Evolutionary conservation across 176 grass and related monocot species (phyloP), one percentile per base, ranked within the genome.

Genomic region (Oropetium thomaeum): DNA sequence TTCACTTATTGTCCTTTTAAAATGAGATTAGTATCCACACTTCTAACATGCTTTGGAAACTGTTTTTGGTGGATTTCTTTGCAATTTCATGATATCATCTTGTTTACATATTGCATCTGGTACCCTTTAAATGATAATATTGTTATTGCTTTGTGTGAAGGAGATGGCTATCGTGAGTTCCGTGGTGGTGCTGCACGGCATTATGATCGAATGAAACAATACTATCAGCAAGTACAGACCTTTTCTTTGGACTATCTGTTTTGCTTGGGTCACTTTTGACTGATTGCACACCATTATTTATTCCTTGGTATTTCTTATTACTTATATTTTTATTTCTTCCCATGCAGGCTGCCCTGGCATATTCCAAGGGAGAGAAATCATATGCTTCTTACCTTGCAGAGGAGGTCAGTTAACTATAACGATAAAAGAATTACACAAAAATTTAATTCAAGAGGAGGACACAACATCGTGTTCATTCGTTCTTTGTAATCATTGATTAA

Each of bases 351-450:
- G 87, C 89, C 32, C 1, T 74, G 17, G 96, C 87, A 64, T 99
- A 95, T 81, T 89, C 91, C 27, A 99, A 68, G 70, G 96, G 96
- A 79, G 83, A 94, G 26, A 88, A 79, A 33, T 82, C 87, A 81
- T 84, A 90, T 92, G 96, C 96, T 30, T 81, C 84, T 17, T 81
- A 68, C 68, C 87, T 99, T 69, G 88, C 96, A 69, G 91, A 92
- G 52, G 88, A 95, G 96, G 96, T 99, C 26, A 51, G 28, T 69
- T 77, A 62, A 34, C 26, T 79, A n/a, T 52, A 48, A 4, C 60
- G 40, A 19, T 48, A 41, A 19, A 51, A 33, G 49, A 33, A 62
- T 30, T 14, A 15, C 12, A 30, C 27, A 7, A 62, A 31, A 61
- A 48, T 68, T 38, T 15, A 8, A 33, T 22, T 52, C 20, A 79